These are phyloP conservation scores for Ogataea pignaliae DNA, from an alignment of 805 yeast species.

Conservation along the genomic window DNA sequence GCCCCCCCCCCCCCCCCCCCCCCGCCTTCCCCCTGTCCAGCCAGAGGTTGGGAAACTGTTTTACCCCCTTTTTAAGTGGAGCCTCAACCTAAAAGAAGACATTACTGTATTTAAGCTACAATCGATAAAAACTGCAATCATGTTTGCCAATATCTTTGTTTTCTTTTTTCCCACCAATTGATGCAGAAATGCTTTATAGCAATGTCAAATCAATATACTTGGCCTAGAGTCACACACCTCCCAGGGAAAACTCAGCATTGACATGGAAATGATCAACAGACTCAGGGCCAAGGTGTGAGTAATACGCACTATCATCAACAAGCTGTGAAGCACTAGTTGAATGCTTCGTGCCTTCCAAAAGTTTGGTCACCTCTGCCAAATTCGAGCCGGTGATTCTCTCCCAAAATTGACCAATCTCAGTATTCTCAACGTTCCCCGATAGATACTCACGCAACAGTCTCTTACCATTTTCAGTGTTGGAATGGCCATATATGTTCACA, in stretches of 20 bases:
- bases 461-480: conserved; percentile 49
- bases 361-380: conserved; percentile 43
- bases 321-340: conserved; percentile 27
- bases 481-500: conserved; percentile 82
- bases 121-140: too few relatives aligned
- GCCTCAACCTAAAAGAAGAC: too few relatives aligned
- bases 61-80: too few relatives aligned
- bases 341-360: conserved; percentile 47
- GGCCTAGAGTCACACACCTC: too few relatives aligned
- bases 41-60: too few relatives aligned
- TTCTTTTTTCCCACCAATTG: too few relatives aligned
- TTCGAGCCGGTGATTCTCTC: conserved; percentile 46
- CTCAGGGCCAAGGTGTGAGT: conserved; percentile 9
- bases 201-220: too few relatives aligned
- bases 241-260: conserved; percentile 5
- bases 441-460: conserved; percentile 40
- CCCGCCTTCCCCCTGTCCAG: too few relatives aligned
- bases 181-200: too few relatives aligned
- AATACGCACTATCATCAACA: conserved; percentile 6
- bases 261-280: conserved; percentile 15
- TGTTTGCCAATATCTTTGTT: too few relatives aligned
- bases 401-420: conserved; percentile 75
- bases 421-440: conserved; percentile 83
- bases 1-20: too few relatives aligned
- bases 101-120: too few relatives aligned